Evolutionary conservation across 2,329 filamentous ascomycete species (phyloP).

Genomic region (Zasmidium citrigriseum): DNA sequence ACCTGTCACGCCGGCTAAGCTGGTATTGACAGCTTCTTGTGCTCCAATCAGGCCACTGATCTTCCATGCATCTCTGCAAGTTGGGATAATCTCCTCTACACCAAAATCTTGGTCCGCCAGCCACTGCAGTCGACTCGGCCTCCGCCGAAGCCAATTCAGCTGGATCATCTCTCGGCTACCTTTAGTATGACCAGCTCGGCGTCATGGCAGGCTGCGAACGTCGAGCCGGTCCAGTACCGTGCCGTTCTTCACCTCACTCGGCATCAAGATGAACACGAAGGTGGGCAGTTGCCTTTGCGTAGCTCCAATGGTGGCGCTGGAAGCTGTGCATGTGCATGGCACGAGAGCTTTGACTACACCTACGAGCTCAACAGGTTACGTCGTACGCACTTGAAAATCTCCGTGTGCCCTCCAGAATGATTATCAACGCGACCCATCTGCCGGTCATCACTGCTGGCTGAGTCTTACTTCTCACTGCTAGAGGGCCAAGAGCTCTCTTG

Average conservation of each 20-base stretch:
- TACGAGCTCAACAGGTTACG: not conserved
- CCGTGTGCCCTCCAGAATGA: not conserved
- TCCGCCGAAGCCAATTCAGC: not conserved
- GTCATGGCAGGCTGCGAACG: not conserved
- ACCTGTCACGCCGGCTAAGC: not conserved
- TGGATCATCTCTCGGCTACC: not conserved
- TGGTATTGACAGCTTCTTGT: not conserved
- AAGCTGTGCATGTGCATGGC: not conserved
- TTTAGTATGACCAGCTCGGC: not conserved
- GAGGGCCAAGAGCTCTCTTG: not conserved
- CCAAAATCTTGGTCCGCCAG: not conserved
- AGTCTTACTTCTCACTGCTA: not conserved
- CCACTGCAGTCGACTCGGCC: not conserved
- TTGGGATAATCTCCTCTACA: not conserved
- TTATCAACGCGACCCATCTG: not conserved
- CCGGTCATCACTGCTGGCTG: not conserved
- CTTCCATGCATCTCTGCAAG: not conserved
- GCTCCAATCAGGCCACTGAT: not conserved
- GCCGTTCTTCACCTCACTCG: not conserved
- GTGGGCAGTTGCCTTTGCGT: not conserved
- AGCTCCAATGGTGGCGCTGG: not conserved
- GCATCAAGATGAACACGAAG: not conserved
- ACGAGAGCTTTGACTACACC: not conserved
- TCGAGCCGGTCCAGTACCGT: not conserved
- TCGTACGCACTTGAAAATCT: not conserved